A percentile compares a stretch with the other conserved stretches of the same genome.
Evolutionary conservation across 164 flowering plant genomes (phyloP).

Genomic region (Magnolia sinica): DNA sequence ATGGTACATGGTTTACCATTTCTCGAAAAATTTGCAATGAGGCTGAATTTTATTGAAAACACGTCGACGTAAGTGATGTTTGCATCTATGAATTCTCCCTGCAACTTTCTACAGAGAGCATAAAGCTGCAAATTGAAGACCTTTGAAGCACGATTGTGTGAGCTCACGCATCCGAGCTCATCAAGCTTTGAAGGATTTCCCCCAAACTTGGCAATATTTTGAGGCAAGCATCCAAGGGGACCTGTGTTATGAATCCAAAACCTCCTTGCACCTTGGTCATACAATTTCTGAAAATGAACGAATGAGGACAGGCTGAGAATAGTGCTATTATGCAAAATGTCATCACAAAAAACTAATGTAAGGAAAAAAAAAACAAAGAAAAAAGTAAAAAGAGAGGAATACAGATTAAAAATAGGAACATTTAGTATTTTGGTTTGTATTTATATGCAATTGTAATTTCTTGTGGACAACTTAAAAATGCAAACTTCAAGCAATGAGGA

Average conservation of each 20-base stretch:
- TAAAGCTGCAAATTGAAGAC: constrained; percentile 87
- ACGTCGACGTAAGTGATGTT: constrained; percentile 74
- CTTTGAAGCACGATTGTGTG: constrained; percentile 78
- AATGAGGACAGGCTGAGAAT: neutral
- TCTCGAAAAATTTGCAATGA: constrained; percentile 71
- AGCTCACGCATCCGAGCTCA: constrained; percentile 68
- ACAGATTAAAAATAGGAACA: neutral
- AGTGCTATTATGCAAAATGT: too few relatives aligned
- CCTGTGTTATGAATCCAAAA: constrained; percentile 98
- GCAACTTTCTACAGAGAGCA: constrained; percentile 58
- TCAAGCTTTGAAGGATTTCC: constrained; percentile 78
- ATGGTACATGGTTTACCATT: constrained; percentile 51
- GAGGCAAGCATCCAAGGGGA: constrained; percentile 89
- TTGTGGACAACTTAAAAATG: too few relatives aligned
- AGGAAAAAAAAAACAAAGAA: too few relatives aligned
- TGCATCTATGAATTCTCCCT: constrained; percentile 51
- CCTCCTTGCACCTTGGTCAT: constrained; percentile 74
- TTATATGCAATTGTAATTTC: too few relatives aligned
- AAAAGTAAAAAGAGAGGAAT: neutral
- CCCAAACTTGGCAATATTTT: constrained; percentile 76
- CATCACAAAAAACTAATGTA: neutral
- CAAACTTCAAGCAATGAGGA: too few relatives aligned
- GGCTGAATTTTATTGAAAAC: constrained; percentile 59
- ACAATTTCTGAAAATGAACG: constrained; percentile 44
- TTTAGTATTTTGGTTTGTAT: too few relatives aligned